Evolutionary conservation across 305 asterid species (phyloP).

Genomic region (Fraxinus ornus): DNA sequence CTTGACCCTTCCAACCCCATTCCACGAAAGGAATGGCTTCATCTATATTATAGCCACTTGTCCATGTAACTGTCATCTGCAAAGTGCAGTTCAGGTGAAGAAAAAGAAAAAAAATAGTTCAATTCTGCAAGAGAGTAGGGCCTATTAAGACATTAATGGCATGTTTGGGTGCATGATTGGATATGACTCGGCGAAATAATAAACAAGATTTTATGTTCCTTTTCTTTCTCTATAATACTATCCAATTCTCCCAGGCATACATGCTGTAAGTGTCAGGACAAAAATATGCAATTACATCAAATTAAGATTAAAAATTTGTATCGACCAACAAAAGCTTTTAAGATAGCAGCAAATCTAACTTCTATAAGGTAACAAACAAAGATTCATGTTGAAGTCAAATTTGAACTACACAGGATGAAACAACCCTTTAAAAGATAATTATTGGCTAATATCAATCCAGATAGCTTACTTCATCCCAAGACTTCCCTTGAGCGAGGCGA

Average conservation of each 20-base stretch:
- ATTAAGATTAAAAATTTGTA: neutral
- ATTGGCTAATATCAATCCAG: neutral
- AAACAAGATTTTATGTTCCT: neutral
- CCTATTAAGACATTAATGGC: neutral
- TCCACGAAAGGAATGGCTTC: conserved; percentile 79
- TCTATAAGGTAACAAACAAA: neutral
- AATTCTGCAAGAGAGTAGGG: neutral
- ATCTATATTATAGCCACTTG: conserved; percentile 78
- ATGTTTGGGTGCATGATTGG: neutral
- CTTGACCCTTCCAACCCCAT: conserved; percentile 59
- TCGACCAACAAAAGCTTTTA: neutral
- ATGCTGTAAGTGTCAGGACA: neutral
- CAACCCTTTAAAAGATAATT: neutral
- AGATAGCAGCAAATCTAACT: neutral
- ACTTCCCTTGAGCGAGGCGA: conserved; percentile 46
- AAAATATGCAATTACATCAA: neutral
- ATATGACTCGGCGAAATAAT: neutral
- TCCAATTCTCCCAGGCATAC: neutral
- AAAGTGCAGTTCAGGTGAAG: neutral
- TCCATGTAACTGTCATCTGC: conserved; percentile 97
- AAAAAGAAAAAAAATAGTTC: neutral
- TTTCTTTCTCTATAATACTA: neutral
- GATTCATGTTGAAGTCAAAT: neutral
- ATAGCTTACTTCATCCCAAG: conserved; percentile 44
- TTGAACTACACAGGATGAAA: neutral